phyloP scores from a whole-genome alignment of 2,329 filamentous ascomycete genomes.

The Gnomoniopsis sp. region DNA sequence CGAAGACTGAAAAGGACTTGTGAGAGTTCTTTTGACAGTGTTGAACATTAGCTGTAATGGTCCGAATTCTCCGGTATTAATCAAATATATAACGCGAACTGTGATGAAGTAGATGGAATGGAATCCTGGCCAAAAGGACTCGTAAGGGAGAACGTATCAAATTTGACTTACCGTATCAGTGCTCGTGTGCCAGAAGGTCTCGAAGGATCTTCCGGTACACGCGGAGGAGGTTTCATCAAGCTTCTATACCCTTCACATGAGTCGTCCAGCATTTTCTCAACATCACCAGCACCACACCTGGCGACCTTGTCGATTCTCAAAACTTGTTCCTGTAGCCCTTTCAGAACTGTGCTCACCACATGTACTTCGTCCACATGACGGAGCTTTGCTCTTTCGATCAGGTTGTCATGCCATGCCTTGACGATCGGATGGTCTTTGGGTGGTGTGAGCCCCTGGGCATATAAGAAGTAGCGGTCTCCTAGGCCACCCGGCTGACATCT shows the following conservation, averaged over 20 bases:
- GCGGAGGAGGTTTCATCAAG: slow-evolving; percentile 1
- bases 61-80: no score
- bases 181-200: no score
- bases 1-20: no score
- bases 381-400: slow-evolving; percentile 20
- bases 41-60: no score
- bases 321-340: slow-evolving; percentile 25
- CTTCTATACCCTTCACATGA: slow-evolving; percentile 14
- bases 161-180: slow-evolving; percentile 20
- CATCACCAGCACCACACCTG: slow-evolving; percentile 19
- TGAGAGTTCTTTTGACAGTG: no score
- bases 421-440: slow-evolving; percentile 23
- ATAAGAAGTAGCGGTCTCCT: no score
- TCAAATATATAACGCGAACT: no score
- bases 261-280: slow-evolving; percentile 21
- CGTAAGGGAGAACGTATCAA: no score
- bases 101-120: no score
- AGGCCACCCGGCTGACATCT: no score
- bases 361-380: slow-evolving; percentile 22
- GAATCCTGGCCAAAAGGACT: no score
- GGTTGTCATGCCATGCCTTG: slow-evolving; percentile 18
- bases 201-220: no score
- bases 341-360: slow-evolving; percentile 24
- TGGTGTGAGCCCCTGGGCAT: slow-evolving; percentile 12
- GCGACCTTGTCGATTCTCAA: slow-evolving; percentile 23